A percentile compares a stretch with the other conserved stretches of the same genome.
Conservation (phyloP, 2,329 filamentous ascomycete genomes). For the Fusarium sulawesiense region DNA sequence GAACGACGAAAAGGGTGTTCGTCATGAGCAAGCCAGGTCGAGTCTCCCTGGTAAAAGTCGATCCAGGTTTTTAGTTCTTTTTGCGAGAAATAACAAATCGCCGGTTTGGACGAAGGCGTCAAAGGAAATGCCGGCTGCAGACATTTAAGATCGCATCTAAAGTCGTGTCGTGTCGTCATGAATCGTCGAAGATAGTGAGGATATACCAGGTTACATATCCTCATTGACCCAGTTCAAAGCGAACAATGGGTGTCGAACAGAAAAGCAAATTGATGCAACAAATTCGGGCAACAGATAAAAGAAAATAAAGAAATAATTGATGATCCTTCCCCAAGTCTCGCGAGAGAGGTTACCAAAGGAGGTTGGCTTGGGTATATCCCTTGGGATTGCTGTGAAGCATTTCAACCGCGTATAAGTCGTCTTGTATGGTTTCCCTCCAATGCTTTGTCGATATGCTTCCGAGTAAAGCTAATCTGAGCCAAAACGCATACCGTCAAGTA, state of each 20-base stretch:
- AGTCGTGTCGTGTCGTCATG: conserved; percentile 45
- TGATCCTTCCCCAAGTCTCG: conserved; percentile 36
- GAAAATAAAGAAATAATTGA: conserved; percentile 10
- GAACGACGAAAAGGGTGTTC: background rate
- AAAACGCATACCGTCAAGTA: conserved; percentile 23
- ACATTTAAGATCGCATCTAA: conserved; percentile 42
- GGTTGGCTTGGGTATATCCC: conserved; percentile 47
- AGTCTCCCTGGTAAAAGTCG: conserved; percentile 1
- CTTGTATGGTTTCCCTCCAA: conserved; percentile 34
- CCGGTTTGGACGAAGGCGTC: background rate
- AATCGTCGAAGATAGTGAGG: conserved; percentile 36
- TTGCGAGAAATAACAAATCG: conserved; percentile 11
- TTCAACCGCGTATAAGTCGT: conserved; percentile 52
- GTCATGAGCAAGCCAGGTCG: background rate
- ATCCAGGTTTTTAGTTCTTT: conserved; percentile 13
- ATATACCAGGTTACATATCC: conserved; percentile 23
- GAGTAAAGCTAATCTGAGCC: conserved; percentile 25
- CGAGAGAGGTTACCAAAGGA: conserved; percentile 45
- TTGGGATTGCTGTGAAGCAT: conserved; percentile 53
- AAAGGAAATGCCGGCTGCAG: conserved; percentile 31
- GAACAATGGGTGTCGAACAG: conserved; percentile 5
- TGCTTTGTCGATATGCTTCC: conserved; percentile 27
- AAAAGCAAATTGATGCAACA: conserved; percentile 4
- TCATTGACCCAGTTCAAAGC: conserved; percentile 21
- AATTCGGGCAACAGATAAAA: background rate